Percentiles rank a stretch among this genome's conserved stretches.
Conservation (phyloP, 345 rosid species). For the Citrus inodora region DNA sequence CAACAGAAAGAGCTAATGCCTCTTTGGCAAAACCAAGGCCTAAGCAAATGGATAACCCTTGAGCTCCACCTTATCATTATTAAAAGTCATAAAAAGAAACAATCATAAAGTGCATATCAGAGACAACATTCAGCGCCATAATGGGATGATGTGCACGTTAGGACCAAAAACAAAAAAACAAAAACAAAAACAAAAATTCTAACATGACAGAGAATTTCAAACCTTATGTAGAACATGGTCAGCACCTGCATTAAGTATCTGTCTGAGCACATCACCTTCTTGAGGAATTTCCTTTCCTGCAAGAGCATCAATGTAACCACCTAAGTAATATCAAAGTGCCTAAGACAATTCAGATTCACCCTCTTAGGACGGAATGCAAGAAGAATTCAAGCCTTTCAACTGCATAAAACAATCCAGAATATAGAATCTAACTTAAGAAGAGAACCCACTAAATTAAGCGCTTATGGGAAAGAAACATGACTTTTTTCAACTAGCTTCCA, state of each 20-base stretch:
- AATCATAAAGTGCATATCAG: constrained; percentile 3
- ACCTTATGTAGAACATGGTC: constrained; percentile 84
- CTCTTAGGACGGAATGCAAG: neutral
- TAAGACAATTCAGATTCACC: neutral
- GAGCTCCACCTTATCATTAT: neutral
- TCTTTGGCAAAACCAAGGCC: neutral
- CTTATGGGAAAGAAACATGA: neutral
- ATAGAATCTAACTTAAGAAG: neutral
- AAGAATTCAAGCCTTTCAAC: neutral
- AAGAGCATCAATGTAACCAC: constrained; percentile 10
- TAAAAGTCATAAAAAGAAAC: neutral
- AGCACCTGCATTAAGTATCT: constrained; percentile 57
- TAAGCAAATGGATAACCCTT: too few species aligned
- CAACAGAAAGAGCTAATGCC: neutral
- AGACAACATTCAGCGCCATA: neutral
- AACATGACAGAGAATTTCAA: constrained; percentile 26
- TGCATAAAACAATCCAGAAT: neutral
- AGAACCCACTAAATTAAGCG: neutral
- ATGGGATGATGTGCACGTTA: neutral
- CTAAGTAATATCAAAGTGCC: constrained; percentile 2
- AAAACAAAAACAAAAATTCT: neutral
- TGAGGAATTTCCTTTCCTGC: constrained; percentile 74
- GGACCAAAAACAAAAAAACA: neutral
- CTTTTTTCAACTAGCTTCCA: neutral
- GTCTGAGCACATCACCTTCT: constrained; percentile 43